phyloP scores from a whole-genome alignment of 2,329 filamentous ascomycete species.

The Cadophora sp. region DNA sequence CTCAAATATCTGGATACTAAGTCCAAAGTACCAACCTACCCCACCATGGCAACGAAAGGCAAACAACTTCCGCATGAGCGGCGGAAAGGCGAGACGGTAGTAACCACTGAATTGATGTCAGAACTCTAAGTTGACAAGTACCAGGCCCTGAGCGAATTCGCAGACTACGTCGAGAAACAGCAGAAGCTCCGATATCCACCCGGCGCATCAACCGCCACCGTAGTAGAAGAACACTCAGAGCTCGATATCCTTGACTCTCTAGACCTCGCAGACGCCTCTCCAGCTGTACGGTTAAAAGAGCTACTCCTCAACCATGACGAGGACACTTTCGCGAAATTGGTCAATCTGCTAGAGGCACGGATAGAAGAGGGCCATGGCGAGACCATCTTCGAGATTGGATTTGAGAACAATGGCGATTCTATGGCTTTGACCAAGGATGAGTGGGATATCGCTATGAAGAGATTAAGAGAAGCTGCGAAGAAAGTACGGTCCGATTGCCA shows the following conservation, averaged over 20 bases:
- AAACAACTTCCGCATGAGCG: slow-evolving; percentile 76
- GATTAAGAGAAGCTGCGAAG: slow-evolving; percentile 70
- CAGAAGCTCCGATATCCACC: slow-evolving; percentile 74
- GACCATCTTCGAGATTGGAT: slow-evolving; percentile 87
- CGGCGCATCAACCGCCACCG: slow-evolving; percentile 24
- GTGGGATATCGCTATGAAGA: slow-evolving; percentile 75
- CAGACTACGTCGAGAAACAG: slow-evolving; percentile 96
- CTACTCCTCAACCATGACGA: slow-evolving; percentile 72
- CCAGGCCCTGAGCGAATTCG: slow-evolving; percentile 89
- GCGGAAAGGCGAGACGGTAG: slow-evolving; percentile 85
- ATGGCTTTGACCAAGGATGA: slow-evolving; percentile 78
- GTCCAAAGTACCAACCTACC: slow-evolving; percentile 11
- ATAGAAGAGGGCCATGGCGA: slow-evolving; percentile 87
- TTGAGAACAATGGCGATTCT: slow-evolving; percentile 86
- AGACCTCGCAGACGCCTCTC: slow-evolving; percentile 72
- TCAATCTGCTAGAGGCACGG: slow-evolving; percentile 69
- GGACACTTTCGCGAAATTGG: slow-evolving; percentile 66
- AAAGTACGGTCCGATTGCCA: slow-evolving; percentile 76
- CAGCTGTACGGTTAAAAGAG: slow-evolving; percentile 73
- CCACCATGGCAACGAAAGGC: slow-evolving; percentile 59
- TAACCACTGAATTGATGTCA: no score
- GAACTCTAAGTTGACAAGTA: slow-evolving; percentile 4
- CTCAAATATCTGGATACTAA: neutral
- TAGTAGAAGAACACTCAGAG: slow-evolving; percentile 78
- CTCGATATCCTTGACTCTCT: slow-evolving; percentile 85